Evolutionary conservation across 352 stramenopile species (phyloP).

Genomic region (Globisporangium polare): DNA sequence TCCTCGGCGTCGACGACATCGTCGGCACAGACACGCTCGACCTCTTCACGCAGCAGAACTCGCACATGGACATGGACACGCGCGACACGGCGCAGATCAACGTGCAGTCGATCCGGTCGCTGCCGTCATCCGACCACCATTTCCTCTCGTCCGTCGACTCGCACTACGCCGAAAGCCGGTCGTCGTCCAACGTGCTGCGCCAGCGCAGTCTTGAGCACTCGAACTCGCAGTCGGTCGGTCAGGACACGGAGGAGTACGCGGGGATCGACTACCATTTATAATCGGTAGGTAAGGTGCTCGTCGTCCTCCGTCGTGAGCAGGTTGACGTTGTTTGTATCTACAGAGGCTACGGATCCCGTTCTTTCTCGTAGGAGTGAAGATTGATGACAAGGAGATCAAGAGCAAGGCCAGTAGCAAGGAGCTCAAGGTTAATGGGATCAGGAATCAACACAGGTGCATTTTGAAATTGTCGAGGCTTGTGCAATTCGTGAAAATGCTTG

Average conservation of each 20-base stretch:
- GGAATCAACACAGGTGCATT: not conserved
- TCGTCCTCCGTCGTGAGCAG: not conserved
- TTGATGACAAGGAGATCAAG: not conserved
- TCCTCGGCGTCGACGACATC: slow-evolving; percentile 76
- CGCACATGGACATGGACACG: slow-evolving; percentile 86
- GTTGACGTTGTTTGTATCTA: slow-evolving; percentile 2
- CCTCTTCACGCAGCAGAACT: slow-evolving; percentile 82
- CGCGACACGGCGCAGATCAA: slow-evolving; percentile 47
- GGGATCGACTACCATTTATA: slow-evolving; percentile 87
- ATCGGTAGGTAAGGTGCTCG: not conserved
- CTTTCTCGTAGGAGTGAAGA: not conserved
- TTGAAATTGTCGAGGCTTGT: not conserved
- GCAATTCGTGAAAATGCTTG: not conserved
- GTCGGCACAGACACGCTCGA: slow-evolving; percentile 36
- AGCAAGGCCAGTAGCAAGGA: not conserved
- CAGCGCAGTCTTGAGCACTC: slow-evolving; percentile 55
- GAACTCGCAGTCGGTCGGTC: slow-evolving; percentile 59
- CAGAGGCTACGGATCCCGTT: not conserved
- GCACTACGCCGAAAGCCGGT: slow-evolving; percentile 58
- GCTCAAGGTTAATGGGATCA: not conserved
- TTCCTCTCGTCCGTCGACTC: slow-evolving; percentile 52
- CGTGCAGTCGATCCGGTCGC: slow-evolving; percentile 67
- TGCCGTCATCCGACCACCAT: slow-evolving; percentile 63
- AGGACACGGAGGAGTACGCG: slow-evolving; percentile 80
- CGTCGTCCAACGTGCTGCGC: slow-evolving; percentile 39